phyloP scores from a whole-genome alignment of 179 eudicot genomes.

The Nepenthes alata region DNA sequence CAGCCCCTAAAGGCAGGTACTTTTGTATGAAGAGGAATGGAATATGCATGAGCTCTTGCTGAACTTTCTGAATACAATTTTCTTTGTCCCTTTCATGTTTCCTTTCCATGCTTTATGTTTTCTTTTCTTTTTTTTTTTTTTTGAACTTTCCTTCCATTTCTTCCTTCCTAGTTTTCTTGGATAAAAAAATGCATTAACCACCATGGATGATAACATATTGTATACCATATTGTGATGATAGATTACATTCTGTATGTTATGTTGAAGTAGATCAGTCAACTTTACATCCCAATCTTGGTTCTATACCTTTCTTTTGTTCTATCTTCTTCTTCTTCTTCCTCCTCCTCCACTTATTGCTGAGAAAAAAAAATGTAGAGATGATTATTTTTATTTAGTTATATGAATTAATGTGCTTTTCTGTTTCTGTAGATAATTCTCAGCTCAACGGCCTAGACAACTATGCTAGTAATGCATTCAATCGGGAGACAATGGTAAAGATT shows the following conservation, averaged over 20 bases:
- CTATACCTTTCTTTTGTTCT: not conserved
- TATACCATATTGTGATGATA: no score
- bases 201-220: no score
- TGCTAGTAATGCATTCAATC: slow-evolving; percentile 26
- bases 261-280: not conserved
- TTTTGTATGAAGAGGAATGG: no score
- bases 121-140: no score
- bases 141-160: no score
- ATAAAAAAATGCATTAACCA: no score
- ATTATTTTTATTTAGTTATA: not conserved
- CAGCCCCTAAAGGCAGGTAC: no score
- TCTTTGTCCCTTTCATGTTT: no score
- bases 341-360: not conserved
- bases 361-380: not conserved
- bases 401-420: slow-evolving; percentile 1
- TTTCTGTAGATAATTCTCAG: slow-evolving; percentile 38
- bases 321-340: not conserved
- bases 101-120: no score
- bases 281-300: not conserved
- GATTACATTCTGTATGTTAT: not conserved
- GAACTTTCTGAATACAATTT: no score
- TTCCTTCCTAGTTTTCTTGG: no score
- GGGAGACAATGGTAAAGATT: slow-evolving; percentile 33
- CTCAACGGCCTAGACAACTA: slow-evolving; percentile 22
- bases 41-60: no score